These are phyloP conservation scores for Mycena sp. DNA, from an alignment of 1,284 basidiomycete species.

Conservation along the genomic window DNA sequence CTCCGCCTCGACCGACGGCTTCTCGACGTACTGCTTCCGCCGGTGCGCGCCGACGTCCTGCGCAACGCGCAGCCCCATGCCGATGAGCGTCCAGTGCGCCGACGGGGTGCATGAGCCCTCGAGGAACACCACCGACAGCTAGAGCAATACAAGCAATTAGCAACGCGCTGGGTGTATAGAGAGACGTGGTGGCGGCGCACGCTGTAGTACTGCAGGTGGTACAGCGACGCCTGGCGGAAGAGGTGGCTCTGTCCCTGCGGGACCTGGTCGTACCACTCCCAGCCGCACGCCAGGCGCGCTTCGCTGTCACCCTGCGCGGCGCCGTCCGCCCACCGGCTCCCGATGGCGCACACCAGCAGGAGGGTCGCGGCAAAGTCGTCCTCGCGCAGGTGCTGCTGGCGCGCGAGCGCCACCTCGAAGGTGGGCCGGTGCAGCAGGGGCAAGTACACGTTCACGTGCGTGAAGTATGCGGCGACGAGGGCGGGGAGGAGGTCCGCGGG, in stretches of 20 bases:
- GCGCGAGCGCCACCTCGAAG: slow-evolving; percentile 15
- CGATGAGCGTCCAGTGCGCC: too few relatives aligned
- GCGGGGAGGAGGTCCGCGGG: not conserved
- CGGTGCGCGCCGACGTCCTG: slow-evolving; percentile 45
- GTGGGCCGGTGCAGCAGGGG: slow-evolving; percentile 29
- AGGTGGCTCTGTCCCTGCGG: slow-evolving; percentile 47
- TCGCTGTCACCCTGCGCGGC: slow-evolving; percentile 33
- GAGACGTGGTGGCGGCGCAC: too few relatives aligned
- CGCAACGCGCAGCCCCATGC: too few relatives aligned
- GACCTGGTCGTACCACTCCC: slow-evolving; percentile 75
- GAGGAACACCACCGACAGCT: too few relatives aligned
- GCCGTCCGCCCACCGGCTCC: slow-evolving; percentile 76
- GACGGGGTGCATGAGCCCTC: slow-evolving; percentile 35
- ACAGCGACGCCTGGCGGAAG: slow-evolving; percentile 61
- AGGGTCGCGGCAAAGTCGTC: slow-evolving; percentile 73
- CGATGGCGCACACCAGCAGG: slow-evolving; percentile 82
- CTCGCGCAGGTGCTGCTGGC: slow-evolving; percentile 44
- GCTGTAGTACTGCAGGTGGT: slow-evolving; percentile 66
- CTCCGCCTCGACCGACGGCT: slow-evolving; percentile 16
- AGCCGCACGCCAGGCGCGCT: slow-evolving; percentile 39
- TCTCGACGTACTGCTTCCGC: not conserved
- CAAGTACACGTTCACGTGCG: slow-evolving; percentile 19
- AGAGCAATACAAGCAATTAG: too few relatives aligned
- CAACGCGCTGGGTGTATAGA: too few relatives aligned
- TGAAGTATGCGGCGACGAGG: slow-evolving; percentile 23